Base-by-base conservation (phyloP, 331 rosid genomes). In the Prunus yedoensis region DNA sequence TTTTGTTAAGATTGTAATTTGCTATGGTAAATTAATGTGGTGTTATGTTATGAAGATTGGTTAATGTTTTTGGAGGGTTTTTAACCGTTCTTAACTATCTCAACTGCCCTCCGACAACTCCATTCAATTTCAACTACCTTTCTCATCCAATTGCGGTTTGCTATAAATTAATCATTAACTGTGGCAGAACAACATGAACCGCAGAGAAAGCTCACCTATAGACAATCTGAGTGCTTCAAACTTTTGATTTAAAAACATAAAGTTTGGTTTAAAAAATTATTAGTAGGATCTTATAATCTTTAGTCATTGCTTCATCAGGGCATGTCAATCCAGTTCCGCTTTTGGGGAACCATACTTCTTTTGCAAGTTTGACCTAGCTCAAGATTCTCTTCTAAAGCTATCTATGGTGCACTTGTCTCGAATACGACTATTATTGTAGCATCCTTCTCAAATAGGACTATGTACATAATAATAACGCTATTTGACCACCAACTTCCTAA, bases 41-140 rank as follows among this genome's bases (percentile, higher is more conserved):
- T 47, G 51, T 41, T 1, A 51, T 16, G 18, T 41, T 1, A 51
- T 16, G 18, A 5, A 4, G n/a, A 38, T 38, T 38, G 43, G 9
- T 38, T 6, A 38, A 38, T 38, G 8, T 38, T 47, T 47, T 49
- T 49, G 14, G 16, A 13, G 16, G 14, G 17, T 13, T 13, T 35
- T 32, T 2, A 16, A 63, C 14, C 0, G 47, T 10, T 4, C 30
- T 56, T 32, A 5, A 47, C 52, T 9, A 70, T 59, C 49, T 65
- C 63, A 68, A 59, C 80, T 4, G 69, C 75, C 62, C 4, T 67
- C 0, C 60, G 68, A 54, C 80, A 2, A 35, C 64, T 60, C 16
- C 9, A 49, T 47, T 32, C 5, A 68, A n/a, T 46, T 4, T 27
- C 38, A 28, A 54, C 70, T 12, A 32, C 50, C 32, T 52, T n/a